Conservation (phyloP, 164 flowering plant species). For the Aristolochia fimbriata region DNA sequence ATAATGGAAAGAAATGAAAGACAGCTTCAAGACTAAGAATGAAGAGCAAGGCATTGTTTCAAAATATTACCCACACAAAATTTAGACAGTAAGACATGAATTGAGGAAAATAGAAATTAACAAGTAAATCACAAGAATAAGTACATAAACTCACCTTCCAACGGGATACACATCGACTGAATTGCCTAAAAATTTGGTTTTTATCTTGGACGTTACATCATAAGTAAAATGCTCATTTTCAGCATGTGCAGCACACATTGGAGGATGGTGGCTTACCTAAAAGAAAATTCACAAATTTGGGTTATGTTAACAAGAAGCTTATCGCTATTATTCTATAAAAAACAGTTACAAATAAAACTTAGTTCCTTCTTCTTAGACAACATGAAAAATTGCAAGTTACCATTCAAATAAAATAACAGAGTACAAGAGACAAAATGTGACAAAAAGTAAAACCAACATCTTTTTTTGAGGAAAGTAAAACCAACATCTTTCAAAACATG, state of each 20-base stretch:
- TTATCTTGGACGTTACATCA: constrained; percentile 77
- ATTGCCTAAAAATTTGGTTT: constrained; percentile 77
- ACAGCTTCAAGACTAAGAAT: not conserved
- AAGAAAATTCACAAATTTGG: constrained; percentile 2
- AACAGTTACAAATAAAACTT: too few species aligned
- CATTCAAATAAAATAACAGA: too few species aligned
- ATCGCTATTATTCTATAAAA: too few species aligned
- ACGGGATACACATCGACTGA: constrained; percentile 74
- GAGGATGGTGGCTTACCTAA: constrained; percentile 90
- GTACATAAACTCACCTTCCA: constrained; percentile 46
- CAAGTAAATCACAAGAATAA: not conserved
- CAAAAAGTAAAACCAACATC: too few species aligned
- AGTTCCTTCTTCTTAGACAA: too few species aligned
- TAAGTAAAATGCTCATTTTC: constrained; percentile 83
- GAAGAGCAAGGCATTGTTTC: not conserved
- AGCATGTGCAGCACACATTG: constrained; percentile 86
- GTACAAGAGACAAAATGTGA: too few species aligned
- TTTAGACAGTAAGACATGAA: not conserved
- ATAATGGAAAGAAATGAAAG: not conserved
- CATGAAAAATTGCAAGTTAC: too few species aligned
- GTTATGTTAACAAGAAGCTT: too few species aligned
- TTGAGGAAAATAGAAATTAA: not conserved
- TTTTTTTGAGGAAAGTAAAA: too few species aligned
- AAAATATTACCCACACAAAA: not conserved
- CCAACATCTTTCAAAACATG: too few species aligned